Base-by-base conservation (phyloP, 768 basidiomycete species). In the Glaciozyma antarctica region DNA sequence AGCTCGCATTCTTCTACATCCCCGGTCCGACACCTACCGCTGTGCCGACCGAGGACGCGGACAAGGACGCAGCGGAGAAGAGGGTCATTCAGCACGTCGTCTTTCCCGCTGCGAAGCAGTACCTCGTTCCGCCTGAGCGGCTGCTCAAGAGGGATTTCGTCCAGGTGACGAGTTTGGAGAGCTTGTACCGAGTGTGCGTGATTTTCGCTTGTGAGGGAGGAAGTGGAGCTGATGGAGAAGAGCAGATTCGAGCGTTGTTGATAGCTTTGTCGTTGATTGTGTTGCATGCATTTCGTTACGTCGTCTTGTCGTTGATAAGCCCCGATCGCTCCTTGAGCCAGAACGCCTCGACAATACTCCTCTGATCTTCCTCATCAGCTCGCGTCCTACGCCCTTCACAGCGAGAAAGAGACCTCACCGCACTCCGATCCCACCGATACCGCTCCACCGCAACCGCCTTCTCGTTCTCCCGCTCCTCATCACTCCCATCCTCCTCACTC, bases 1-100 rank as follows among this genome's bases (percentile, higher is more conserved):
- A 99, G 76, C 80, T 99, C 10, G 90, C 92, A 3, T 89, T 84
- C 75, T 98, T 97, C 78, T 91, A 95, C 75, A 0, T 88, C 90
- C 1, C 83, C 85, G 24, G 22, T 26, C 48, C 83, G 66, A 15
- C 70, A 2, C 59, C 41, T 2, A 12, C 26, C 0, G 53, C 59
- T 6, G 52, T 34, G 16, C 45, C 49, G 19, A 1, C 41, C 19
- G 60, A 52, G 17, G 38, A 43, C 58, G 62, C 63, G 55, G 59
- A 71, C 12, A 38, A 65, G 7, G 38, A 57, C 8, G 30, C 17
- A n/a, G 22, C 10, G 19, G 81, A 82, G 63, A 82, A 83, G 68
- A 95, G 90, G 88, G 89, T 93, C 75, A 84, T 94, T 34, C 85
- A 97, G 75, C 90, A 99, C 74, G 80, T 91, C 24, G 75, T 98